These are phyloP conservation scores for Aspergillus caelatus DNA, from an alignment of 2,329 filamentous ascomycete genomes.

Conservation along the genomic window DNA sequence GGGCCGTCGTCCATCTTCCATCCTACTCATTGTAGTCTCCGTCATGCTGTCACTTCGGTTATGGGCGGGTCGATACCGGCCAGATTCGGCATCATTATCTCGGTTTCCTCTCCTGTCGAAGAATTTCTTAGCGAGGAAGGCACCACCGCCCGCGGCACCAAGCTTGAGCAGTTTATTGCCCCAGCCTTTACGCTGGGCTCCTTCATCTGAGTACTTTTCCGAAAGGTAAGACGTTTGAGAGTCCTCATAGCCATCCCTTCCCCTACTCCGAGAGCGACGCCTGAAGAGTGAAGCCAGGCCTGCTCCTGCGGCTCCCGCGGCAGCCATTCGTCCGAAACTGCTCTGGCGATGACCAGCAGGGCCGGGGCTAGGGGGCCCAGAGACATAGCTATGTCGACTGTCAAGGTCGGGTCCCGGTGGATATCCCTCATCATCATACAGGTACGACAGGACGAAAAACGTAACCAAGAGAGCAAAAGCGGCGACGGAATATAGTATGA, in stretches of 20 bases:
- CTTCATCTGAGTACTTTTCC: conserved; percentile 65
- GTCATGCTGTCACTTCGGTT: conserved; percentile 49
- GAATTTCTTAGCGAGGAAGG: conserved; percentile 62
- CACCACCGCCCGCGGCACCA: conserved; percentile 65
- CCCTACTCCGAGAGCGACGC: conserved; percentile 45
- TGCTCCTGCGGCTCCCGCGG: conserved; percentile 60
- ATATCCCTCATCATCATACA: conserved; percentile 55
- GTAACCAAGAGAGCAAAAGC: conserved; percentile 70
- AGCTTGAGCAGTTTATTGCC: conserved; percentile 63
- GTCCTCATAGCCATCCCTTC: conserved; percentile 46
- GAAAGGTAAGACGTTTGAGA: conserved; percentile 59
- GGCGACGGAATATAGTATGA: conserved; percentile 83
- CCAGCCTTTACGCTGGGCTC: conserved; percentile 56
- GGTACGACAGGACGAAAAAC: conserved; percentile 81
- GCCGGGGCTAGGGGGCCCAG: conserved; percentile 50
- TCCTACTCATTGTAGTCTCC: conserved; percentile 44
- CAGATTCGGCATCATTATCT: conserved; percentile 56
- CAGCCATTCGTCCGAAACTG: conserved; percentile 53
- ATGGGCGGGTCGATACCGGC: conserved; percentile 56
- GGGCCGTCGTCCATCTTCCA: conserved; percentile 59
- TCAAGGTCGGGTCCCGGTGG: conserved; percentile 58
- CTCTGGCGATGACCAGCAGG: conserved; percentile 49
- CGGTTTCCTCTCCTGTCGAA: conserved; percentile 58
- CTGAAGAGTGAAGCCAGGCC: conserved; percentile 58
- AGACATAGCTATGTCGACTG: conserved; percentile 60